Base-by-base conservation (phyloP, 108 stramenopile genomes). In the Pseudonitzschia multiseries region DNA sequence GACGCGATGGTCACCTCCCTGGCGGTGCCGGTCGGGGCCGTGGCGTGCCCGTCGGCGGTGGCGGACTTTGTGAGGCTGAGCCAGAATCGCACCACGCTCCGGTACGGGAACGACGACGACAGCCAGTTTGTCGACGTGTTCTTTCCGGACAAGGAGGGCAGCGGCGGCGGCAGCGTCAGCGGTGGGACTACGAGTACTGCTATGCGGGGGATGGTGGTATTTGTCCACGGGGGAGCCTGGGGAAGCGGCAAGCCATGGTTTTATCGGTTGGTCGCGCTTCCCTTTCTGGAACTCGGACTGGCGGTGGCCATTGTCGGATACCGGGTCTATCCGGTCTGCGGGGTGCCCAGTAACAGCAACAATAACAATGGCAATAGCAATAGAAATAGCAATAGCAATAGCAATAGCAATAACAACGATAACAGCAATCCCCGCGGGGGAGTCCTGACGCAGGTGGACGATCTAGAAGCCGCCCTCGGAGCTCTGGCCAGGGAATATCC, bases 171-270 rank as follows among this genome's bases (percentile, higher is more conserved):
- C 67, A 29, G 14, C 28, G 1, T 0, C 70, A 43, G 41, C 50
- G 54, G 13, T 1, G 26, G 50, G 65, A 28, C 13, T n/a, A 27
- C 29, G 0, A 0, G 29, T 20, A 0, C 21, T 53, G 22, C 10
- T 24, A 8, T 44, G 17, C 28, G 70, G 24, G 65, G 75, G 64
- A 70, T 81, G 70, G 54, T 82, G 13, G 69, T 83, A 32, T 76
- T 78, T 80, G 76, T 81, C 3, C 93, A 94, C 69, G 93, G 93
- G 41, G 93, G 93, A 40, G 93, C 90, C 1, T 94, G 93, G 93
- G 93, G 93, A 33, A 68, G 71, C 40, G 93, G 93, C 2, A 65
- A 75, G 65, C 87, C 93, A 18, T 89, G 89, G 86, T 83, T 89
- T 75, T 94, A 94, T 79, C 90, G 89, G 70, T 81, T 76, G 57